phyloP scores from a whole-genome alignment of 108 stramenopile species.

The Nitzschia putrida region DNA sequence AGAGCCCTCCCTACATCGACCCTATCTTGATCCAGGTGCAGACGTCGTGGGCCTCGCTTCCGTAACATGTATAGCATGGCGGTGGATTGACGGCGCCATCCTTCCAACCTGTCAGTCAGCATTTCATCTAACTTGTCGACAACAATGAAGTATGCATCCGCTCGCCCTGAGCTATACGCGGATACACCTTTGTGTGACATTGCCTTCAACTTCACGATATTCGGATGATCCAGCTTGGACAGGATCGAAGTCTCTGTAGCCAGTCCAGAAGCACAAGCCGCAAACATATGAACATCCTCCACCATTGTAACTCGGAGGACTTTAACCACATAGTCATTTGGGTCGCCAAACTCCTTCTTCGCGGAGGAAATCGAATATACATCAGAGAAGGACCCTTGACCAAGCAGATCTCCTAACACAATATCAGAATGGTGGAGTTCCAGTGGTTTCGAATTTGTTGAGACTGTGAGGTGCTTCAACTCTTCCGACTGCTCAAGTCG shows the following conservation, averaged over 20 bases:
- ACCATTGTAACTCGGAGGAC: constrained; percentile 14
- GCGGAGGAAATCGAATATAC: constrained; percentile 39
- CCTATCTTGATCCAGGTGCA: neutral
- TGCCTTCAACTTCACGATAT: constrained; percentile 10
- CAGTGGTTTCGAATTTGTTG: neutral
- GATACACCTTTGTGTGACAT: constrained; percentile 1
- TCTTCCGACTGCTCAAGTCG: constrained; percentile 2
- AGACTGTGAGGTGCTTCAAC: neutral
- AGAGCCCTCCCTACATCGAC: constrained; percentile 1
- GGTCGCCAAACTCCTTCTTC: neutral
- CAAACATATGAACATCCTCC: constrained; percentile 6
- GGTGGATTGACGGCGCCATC: constrained; percentile 23
- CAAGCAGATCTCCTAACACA: constrained; percentile 42
- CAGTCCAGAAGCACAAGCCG: constrained; percentile 18
- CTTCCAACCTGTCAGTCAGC: constrained; percentile 28
- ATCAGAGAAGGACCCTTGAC: constrained; percentile 50
- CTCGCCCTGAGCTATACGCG: constrained; percentile 8
- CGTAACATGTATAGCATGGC: neutral
- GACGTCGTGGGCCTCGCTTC: neutral
- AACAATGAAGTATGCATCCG: constrained; percentile 50
- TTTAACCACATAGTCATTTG: constrained; percentile 19
- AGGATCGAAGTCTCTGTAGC: constrained; percentile 12
- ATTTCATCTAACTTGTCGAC: constrained; percentile 46
- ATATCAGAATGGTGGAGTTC: constrained; percentile 33
- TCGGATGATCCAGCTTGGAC: constrained; percentile 7